phyloP scores from a whole-genome alignment of 306 rosid genomes.

The Citrullus colocynthis region DNA sequence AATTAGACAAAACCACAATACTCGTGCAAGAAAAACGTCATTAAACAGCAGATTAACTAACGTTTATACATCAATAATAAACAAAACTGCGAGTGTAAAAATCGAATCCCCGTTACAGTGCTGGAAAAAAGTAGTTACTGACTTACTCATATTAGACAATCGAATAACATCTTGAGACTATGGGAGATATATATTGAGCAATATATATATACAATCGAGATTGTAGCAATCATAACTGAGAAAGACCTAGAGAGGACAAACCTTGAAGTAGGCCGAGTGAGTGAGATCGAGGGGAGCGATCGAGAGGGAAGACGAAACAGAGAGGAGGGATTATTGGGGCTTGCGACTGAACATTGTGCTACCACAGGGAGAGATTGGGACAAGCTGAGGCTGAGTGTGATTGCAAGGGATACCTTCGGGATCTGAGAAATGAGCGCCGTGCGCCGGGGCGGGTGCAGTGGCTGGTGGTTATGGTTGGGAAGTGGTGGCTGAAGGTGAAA shows the following conservation, averaged over 20 bases:
- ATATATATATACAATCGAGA: neutral
- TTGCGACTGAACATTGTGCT: neutral
- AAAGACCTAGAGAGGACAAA: neutral
- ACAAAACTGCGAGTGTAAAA: neutral
- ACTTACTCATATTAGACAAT: neutral
- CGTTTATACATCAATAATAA: neutral
- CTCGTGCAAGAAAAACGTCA: neutral
- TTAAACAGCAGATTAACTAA: neutral
- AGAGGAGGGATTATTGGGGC: neutral
- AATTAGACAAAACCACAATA: neutral
- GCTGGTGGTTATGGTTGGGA: no score
- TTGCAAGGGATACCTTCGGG: no score
- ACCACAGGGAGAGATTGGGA: neutral
- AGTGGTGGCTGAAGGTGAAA: no score
- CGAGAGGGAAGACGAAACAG: neutral
- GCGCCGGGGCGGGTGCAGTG: neutral
- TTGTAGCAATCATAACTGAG: neutral
- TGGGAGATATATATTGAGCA: neutral
- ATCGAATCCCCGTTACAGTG: neutral
- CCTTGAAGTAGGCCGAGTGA: neutral
- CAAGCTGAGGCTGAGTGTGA: neutral
- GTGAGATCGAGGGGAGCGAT: neutral
- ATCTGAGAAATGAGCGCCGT: neutral
- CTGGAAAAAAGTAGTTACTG: neutral
- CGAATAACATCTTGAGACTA: neutral